Conservation (phyloP, 495 filamentous ascomycete species). For the Lindgomyces ingoldianus region DNA sequence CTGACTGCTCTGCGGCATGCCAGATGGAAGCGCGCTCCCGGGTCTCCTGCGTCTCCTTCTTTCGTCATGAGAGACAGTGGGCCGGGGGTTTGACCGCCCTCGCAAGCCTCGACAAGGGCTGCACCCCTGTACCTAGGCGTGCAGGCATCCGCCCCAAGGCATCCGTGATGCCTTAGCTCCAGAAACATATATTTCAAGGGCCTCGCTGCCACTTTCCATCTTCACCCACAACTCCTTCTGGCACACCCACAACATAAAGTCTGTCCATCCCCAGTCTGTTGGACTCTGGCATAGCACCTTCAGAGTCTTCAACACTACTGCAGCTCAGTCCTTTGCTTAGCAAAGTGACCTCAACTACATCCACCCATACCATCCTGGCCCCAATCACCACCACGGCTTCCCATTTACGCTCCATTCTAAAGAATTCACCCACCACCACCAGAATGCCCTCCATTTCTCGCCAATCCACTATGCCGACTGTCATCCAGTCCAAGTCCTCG, state of each 20-base stretch:
- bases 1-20: slow-evolving; percentile 20
- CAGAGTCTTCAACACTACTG: slow-evolving; percentile 17
- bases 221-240: slow-evolving; percentile 3
- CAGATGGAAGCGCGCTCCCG: slow-evolving; percentile 2
- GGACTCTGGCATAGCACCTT: slow-evolving; percentile 11
- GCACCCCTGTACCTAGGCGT: neutral
- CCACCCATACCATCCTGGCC: slow-evolving; percentile 1
- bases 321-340: slow-evolving; percentile 7
- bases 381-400: slow-evolving; percentile 28
- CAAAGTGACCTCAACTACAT: slow-evolving; percentile 22
- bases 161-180: slow-evolving; percentile 2
- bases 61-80: slow-evolving; percentile 11
- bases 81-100: slow-evolving; percentile 15
- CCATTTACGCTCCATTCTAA: slow-evolving; percentile 33
- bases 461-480: slow-evolving; percentile 35
- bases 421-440: slow-evolving; percentile 32
- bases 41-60: neutral
- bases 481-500: slow-evolving; percentile 30
- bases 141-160: slow-evolving; percentile 9
- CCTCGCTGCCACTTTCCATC: slow-evolving; percentile 13
- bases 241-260: slow-evolving; percentile 7
- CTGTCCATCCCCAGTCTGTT: slow-evolving; percentile 2
- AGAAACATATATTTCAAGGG: slow-evolving; percentile 27
- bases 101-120: neutral
- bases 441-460: slow-evolving; percentile 35